Evolutionary conservation across 2,329 filamentous ascomycete genomes (phyloP).

Genomic region (Acrocalymma vagum): DNA sequence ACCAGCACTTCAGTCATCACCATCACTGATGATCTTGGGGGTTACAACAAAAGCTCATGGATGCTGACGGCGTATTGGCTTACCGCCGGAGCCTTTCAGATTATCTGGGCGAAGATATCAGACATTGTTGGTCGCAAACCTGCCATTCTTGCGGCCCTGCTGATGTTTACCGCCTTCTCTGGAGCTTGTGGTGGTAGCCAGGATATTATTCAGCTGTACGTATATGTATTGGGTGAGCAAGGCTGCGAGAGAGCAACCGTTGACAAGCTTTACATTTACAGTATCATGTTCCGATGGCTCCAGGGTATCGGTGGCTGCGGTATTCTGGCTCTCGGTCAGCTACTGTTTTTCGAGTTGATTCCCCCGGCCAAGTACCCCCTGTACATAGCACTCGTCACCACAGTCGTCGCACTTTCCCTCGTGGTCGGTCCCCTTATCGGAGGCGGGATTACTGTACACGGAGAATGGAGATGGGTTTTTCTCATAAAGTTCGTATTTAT

Average conservation of each 20-base stretch:
- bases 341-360: constrained; percentile 41
- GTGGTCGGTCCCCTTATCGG: constrained; percentile 24
- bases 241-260: too few relatives aligned
- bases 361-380: constrained; percentile 10
- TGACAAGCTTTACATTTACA: too few relatives aligned
- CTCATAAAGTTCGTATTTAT: constrained; percentile 24
- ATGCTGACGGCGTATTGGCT: constrained; percentile 44
- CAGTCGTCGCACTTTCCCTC: constrained; percentile 12
- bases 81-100: constrained; percentile 37
- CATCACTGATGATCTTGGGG: constrained; percentile 43
- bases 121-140: constrained; percentile 44
- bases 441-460: constrained; percentile 9
- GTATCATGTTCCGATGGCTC: constrained; percentile 42
- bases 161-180: constrained; percentile 43
- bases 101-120: constrained; percentile 42
- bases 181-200: constrained; percentile 40
- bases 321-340: constrained; percentile 35
- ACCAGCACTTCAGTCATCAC: constrained; percentile 45
- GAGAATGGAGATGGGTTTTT: constrained; percentile 28
- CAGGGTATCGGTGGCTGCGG: constrained; percentile 45
- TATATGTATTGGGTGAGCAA: too few relatives aligned
- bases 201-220: constrained; percentile 42
- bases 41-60: constrained; percentile 45
- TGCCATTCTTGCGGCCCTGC: constrained; percentile 29
- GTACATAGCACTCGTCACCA: constrained; percentile 12